These are phyloP conservation scores for Tuber microsphaerosporum DNA, from an alignment of 495 filamentous ascomycete species.

Conservation along the genomic window DNA sequence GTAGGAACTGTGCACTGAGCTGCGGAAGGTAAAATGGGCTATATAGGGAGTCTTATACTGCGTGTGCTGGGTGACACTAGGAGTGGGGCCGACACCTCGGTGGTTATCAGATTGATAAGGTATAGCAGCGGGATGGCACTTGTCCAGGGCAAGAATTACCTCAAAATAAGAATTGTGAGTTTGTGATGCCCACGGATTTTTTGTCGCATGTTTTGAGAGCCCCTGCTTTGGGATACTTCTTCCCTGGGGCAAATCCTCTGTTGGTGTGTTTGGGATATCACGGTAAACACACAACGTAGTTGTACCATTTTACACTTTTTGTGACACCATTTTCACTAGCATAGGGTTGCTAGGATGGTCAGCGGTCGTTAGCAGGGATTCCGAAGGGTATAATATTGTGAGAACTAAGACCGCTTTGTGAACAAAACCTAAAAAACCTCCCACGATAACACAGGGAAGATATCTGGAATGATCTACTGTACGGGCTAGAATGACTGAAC, in stretches of 20 bases:
- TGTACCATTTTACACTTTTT: neutral
- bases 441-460: neutral
- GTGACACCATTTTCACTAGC: too few species aligned
- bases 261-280: neutral
- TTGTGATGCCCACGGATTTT: too few species aligned
- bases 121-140: neutral
- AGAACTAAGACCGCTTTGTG: neutral
- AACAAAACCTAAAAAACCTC: neutral
- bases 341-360: too few species aligned
- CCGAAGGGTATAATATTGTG: neutral
- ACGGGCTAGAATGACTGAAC: too few species aligned
- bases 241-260: neutral
- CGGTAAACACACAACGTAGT: neutral
- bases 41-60: neutral
- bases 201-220: too few species aligned
- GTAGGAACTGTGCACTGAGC: neutral
- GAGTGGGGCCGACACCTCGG: neutral
- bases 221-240: too few species aligned
- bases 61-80: neutral
- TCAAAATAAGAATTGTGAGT: too few species aligned
- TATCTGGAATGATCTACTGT: neutral
- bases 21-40: neutral
- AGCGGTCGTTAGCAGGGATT: neutral
- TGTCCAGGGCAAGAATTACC: too few species aligned
- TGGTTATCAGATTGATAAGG: neutral